A percentile compares a stretch with the other conserved stretches of the same genome.
These are phyloP conservation scores for Aspergillus alliaceus DNA, from an alignment of 2,329 filamentous ascomycete species.

Conservation along the genomic window DNA sequence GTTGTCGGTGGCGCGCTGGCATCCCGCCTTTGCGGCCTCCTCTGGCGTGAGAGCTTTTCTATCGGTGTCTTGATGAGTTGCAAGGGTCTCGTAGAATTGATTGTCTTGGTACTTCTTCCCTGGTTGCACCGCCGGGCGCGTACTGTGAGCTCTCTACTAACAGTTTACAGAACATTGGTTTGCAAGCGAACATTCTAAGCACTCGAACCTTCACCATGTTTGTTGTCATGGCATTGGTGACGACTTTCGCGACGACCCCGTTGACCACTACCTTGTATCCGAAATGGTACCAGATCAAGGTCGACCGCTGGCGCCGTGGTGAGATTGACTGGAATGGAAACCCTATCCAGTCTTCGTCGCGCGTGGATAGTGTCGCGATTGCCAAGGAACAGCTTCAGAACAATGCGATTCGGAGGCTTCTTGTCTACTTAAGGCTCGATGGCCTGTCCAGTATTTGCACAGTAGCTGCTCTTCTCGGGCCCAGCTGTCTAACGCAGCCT, in stretches of 20 bases:
- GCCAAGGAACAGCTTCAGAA: conserved; percentile 52
- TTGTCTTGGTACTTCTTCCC: conserved; percentile 70
- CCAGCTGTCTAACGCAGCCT: conserved; percentile 41
- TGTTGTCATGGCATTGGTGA: conserved; percentile 88
- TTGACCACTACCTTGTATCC: conserved; percentile 74
- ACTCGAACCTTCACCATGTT: conserved; percentile 87
- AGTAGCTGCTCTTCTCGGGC: conserved; percentile 76
- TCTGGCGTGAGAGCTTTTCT: conserved; percentile 87
- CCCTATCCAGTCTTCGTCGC: conserved; percentile 39
- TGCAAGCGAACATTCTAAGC: conserved; percentile 79
- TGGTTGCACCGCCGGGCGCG: neutral
- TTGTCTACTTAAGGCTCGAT: conserved; percentile 82
- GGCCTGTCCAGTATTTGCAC: conserved; percentile 80
- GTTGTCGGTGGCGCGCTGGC: conserved; percentile 79
- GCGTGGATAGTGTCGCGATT: conserved; percentile 46
- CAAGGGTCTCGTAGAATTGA: conserved; percentile 91
- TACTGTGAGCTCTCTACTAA: neutral
- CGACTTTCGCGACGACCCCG: conserved; percentile 81
- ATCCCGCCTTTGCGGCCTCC: conserved; percentile 70
- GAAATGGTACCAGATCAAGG: conserved; percentile 71
- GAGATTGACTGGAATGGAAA: conserved; percentile 88
- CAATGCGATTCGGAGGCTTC: conserved; percentile 61
- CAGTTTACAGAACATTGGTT: conserved; percentile 67
- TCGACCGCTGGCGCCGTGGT: conserved; percentile 73
- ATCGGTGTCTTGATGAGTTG: conserved; percentile 95